phyloP scores from a whole-genome alignment of 768 basidiomycete genomes.

The Suillus discolor region DNA sequence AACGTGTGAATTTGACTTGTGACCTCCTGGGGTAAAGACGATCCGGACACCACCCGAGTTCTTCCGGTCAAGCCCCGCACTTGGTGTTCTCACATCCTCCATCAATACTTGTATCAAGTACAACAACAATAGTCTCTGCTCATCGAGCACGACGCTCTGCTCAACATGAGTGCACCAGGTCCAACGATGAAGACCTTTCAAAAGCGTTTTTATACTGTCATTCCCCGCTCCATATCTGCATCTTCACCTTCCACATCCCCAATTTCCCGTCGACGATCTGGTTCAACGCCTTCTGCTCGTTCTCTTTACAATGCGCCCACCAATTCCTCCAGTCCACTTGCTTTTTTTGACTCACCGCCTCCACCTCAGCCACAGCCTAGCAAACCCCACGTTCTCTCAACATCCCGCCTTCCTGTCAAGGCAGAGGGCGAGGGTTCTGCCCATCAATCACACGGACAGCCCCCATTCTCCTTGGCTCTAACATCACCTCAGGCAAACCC shows the following conservation, averaged over 20 bases:
- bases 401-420: constrained; percentile 48
- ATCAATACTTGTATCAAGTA: background rate
- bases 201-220: constrained; percentile 53
- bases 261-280: constrained; percentile 46
- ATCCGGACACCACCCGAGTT: background rate
- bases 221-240: constrained; percentile 34
- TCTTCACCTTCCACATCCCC: constrained; percentile 32
- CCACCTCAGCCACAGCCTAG: constrained; percentile 39
- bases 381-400: constrained; percentile 40
- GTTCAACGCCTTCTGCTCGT: constrained; percentile 41
- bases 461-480: constrained; percentile 46
- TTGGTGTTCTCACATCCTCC: constrained; percentile 1
- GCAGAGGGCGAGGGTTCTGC: constrained; percentile 47
- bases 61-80: background rate
- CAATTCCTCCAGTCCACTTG: constrained; percentile 31
- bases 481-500: constrained; percentile 42
- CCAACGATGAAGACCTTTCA: constrained; percentile 52
- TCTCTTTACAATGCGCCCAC: constrained; percentile 42
- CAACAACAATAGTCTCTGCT: background rate
- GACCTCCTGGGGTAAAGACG: too few species aligned
- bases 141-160: background rate
- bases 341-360: constrained; percentile 44
- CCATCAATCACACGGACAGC: constrained; percentile 34
- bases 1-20: too few species aligned
- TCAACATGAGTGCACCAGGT: constrained; percentile 37